phyloP scores from a whole-genome alignment of 345 rosid species.

The Sisymbrium altissimum region DNA sequence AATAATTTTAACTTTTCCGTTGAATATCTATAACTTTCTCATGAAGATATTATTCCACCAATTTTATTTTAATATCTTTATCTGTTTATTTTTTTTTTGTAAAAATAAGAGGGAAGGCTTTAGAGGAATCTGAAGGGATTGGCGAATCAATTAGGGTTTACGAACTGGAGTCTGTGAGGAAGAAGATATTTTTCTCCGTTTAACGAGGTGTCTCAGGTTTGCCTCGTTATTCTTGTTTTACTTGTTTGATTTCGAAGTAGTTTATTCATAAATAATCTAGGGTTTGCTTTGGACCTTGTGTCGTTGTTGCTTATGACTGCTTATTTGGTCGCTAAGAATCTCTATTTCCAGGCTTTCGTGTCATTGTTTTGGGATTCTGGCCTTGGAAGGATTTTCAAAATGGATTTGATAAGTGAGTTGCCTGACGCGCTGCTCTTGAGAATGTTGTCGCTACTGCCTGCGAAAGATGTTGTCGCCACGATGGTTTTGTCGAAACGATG shows the following conservation, averaged over 20 bases:
- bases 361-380: neutral
- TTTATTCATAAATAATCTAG: neutral
- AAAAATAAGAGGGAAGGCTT: neutral
- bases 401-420: neutral
- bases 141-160: neutral
- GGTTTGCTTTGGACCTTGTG: no score
- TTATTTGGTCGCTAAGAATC: neutral
- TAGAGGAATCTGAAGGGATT: neutral
- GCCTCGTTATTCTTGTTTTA: neutral
- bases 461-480: neutral
- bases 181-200: no score
- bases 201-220: no score
- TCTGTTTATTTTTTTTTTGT: neutral
- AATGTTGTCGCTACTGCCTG: neutral
- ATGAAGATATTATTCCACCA: no score
- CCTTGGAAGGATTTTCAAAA: neutral
- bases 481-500: conserved; percentile 13
- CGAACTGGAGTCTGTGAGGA: neutral
- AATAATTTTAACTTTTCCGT: neutral
- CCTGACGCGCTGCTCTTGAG: neutral
- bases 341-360: neutral
- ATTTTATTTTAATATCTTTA: neutral
- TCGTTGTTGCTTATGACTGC: no score
- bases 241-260: neutral
- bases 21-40: neutral